Conservation (phyloP, 2,329 filamentous ascomycete species). For the Pseudocercospora cruenta region DNA sequence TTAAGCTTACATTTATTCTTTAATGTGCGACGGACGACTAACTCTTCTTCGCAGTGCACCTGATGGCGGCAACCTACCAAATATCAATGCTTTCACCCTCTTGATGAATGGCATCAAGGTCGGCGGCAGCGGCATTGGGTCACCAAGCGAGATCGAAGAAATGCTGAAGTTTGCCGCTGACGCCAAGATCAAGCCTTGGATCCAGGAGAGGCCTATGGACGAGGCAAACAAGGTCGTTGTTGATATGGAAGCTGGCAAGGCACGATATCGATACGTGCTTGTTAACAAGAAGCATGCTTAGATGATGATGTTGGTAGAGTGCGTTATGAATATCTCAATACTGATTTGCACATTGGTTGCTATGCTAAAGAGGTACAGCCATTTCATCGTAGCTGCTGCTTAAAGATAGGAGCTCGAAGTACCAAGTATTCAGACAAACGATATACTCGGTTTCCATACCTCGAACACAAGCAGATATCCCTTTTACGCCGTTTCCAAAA, state of each 20-base stretch:
- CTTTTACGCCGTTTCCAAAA: no score
- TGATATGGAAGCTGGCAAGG: conserved; percentile 61
- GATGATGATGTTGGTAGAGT: not conserved
- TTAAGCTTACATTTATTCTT: not conserved
- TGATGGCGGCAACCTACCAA: conserved; percentile 58
- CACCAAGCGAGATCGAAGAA: conserved; percentile 60
- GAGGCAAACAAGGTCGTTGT: conserved; percentile 62
- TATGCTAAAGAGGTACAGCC: no score
- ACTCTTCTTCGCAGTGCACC: conserved; percentile 51
- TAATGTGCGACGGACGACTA: not conserved
- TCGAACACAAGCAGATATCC: no score
- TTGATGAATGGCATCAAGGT: conserved; percentile 58
- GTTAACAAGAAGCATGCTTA: conserved; percentile 33
- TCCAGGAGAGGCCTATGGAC: conserved; percentile 63
- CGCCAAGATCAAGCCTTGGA: conserved; percentile 62
- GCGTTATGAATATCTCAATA: no score
- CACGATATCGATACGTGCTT: conserved; percentile 43
- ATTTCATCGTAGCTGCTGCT: no score
- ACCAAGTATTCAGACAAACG: no score
- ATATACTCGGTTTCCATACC: no score
- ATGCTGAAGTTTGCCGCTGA: conserved; percentile 65
- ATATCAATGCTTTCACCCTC: conserved; percentile 60
- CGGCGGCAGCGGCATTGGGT: conserved; percentile 52
- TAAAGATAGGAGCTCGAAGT: no score
- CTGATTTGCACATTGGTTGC: not conserved